These are phyloP conservation scores for Cymbopogon flexuosus DNA, from an alignment of 202 grass and related monocot genomes.

Conservation along the genomic window DNA sequence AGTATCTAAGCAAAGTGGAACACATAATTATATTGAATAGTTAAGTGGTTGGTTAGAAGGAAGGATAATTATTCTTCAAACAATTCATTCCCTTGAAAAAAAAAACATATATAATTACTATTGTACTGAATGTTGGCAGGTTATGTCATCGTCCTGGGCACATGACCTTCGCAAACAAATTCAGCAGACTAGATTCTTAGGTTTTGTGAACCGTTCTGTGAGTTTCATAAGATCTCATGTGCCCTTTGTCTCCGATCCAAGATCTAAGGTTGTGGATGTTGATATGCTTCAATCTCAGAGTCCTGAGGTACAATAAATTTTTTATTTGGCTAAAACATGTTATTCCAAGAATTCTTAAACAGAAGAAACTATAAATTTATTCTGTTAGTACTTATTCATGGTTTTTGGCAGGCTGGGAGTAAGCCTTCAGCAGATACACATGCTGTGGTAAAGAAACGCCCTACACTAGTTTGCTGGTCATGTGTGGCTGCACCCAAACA, in stretches of 20 bases:
- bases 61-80: neutral
- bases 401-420: conserved; percentile 28
- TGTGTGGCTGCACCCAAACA: conserved; percentile 30
- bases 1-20: conserved; percentile 2
- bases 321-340: neutral
- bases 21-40: neutral
- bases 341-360: conserved; percentile 21
- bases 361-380: neutral
- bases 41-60: neutral
- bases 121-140: conserved; percentile 42
- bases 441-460: conserved; percentile 29
- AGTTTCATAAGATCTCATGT: conserved; percentile 71
- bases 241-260: conserved; percentile 59
- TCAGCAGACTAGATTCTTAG: conserved; percentile 72
- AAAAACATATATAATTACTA: conserved; percentile 20
- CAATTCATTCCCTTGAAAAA: neutral
- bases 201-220: conserved; percentile 65
- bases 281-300: conserved; percentile 42
- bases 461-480: conserved; percentile 38
- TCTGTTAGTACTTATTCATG: conserved; percentile 1
- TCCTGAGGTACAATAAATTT: conserved; percentile 46
- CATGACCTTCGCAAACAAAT: conserved; percentile 72
- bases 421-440: conserved; percentile 22
- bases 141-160: conserved; percentile 73
- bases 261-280: conserved; percentile 60